Conservation (phyloP, 2,329 filamentous ascomycete species). For the Paecilomyces sp. region DNA sequence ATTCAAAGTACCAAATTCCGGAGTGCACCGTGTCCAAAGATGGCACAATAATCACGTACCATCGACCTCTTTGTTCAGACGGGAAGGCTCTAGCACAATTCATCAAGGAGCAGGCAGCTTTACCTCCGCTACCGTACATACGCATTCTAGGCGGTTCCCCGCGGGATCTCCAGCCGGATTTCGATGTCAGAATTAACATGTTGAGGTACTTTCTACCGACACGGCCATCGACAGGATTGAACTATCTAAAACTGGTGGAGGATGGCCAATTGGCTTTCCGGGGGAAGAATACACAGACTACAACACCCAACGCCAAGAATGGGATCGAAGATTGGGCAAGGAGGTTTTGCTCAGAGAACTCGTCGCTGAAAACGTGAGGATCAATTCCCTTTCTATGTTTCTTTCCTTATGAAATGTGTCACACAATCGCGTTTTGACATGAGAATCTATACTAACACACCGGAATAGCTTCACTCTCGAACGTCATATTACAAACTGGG, state of each 20-base stretch:
- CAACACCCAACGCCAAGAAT: conserved; percentile 5
- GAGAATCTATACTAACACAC: neutral
- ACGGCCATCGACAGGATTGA: conserved; percentile 6
- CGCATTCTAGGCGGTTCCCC: conserved; percentile 13
- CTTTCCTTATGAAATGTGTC: neutral
- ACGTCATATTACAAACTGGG: conserved; percentile 9
- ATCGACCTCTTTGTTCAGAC: conserved; percentile 12
- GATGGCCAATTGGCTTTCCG: conserved; percentile 8
- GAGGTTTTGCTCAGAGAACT: conserved; percentile 15
- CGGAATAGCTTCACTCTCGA: conserved; percentile 4
- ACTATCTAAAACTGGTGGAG: conserved; percentile 10
- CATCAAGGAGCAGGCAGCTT: conserved; percentile 17
- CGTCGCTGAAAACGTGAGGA: conserved; percentile 8
- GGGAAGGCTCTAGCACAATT: conserved; percentile 15
- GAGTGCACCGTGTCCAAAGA: conserved; percentile 16
- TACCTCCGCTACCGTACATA: conserved; percentile 21
- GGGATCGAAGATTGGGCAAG: conserved; percentile 13
- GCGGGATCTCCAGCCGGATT: conserved; percentile 11
- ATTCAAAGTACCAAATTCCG: conserved; percentile 18
- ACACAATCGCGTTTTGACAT: too few relatives aligned
- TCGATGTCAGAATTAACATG: conserved; percentile 19
- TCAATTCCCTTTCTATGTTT: neutral
- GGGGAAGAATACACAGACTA: conserved; percentile 3
- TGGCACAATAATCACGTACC: conserved; percentile 15
- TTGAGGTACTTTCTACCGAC: conserved; percentile 13